These are phyloP conservation scores for Trifolium fragiferum DNA, from an alignment of 306 rosid genomes.

Conservation along the genomic window DNA sequence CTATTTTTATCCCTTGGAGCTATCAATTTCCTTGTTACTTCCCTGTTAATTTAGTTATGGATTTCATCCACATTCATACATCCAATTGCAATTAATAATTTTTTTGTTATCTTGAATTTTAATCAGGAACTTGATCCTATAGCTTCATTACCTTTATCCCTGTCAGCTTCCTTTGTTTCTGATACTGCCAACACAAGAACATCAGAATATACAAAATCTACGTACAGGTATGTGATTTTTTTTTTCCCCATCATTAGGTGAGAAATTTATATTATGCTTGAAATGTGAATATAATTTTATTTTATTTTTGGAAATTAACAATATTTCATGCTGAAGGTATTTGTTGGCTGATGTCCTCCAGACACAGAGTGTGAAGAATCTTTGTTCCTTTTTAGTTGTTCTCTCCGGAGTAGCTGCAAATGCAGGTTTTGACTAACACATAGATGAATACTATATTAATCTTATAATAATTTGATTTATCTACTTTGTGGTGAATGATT, in stretches of 20 bases:
- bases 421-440: constrained; percentile 61
- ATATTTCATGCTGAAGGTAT: constrained; percentile 63
- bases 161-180: constrained; percentile 43
- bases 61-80: constrained; percentile 26
- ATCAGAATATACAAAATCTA: constrained; percentile 55
- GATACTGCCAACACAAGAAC: constrained; percentile 41
- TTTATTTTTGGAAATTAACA: constrained; percentile 12
- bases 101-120: constrained; percentile 28
- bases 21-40: constrained; percentile 22
- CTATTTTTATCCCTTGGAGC: constrained; percentile 20
- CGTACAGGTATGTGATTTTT: constrained; percentile 57
- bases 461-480: constrained; percentile 34
- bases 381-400: constrained; percentile 71
- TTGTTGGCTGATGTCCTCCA: constrained; percentile 67
- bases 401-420: constrained; percentile 61
- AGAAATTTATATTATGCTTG: constrained; percentile 24
- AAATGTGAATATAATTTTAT: background rate
- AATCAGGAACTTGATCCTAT: constrained; percentile 59
- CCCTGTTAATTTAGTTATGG: constrained; percentile 9
- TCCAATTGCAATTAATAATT: constrained; percentile 21
- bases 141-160: constrained; percentile 47
- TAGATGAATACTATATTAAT: constrained; percentile 33
- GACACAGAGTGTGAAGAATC: constrained; percentile 64
- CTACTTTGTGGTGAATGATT: constrained; percentile 24
- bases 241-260: constrained; percentile 20